phyloP scores from a whole-genome alignment of 306 rosid species.

The Lathyrus oleraceus region DNA sequence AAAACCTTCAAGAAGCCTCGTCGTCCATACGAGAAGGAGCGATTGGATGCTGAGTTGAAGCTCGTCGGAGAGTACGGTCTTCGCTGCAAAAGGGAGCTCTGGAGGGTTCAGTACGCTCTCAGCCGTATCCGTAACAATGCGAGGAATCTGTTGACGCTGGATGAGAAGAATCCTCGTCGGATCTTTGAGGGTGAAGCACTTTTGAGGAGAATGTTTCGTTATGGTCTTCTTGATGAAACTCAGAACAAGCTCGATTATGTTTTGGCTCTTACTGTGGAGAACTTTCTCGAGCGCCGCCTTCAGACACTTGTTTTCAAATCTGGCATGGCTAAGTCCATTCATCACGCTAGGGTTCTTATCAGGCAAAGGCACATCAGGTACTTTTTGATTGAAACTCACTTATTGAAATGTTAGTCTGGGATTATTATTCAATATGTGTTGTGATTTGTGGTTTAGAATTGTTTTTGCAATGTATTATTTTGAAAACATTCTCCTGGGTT shows the following conservation, averaged over 20 bases:
- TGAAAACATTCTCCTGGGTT: not conserved
- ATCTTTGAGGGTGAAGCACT: conserved; percentile 71
- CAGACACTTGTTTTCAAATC: conserved; percentile 67
- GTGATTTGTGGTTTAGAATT: not conserved
- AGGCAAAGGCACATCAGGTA: conserved; percentile 67
- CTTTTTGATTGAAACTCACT: not conserved
- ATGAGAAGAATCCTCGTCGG: conserved; percentile 70
- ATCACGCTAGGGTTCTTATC: conserved; percentile 67
- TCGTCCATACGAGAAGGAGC: conserved; percentile 77
- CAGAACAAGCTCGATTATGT: conserved; percentile 76
- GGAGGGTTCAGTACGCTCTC: conserved; percentile 70
- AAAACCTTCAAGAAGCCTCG: conserved; percentile 79
- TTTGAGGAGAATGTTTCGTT: conserved; percentile 58
- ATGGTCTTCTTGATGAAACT: conserved; percentile 59
- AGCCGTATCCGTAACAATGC: conserved; percentile 70
- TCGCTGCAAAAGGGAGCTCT: conserved; percentile 64
- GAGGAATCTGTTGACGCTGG: conserved; percentile 53
- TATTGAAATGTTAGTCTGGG: not conserved
- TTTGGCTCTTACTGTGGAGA: conserved; percentile 64
- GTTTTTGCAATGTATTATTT: not conserved
- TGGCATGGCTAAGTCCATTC: conserved; percentile 70
- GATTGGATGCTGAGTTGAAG: conserved; percentile 64
- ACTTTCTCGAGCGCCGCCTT: conserved; percentile 68
- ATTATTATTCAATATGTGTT: not conserved
- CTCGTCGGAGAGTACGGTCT: conserved; percentile 70